Evolutionary conservation across 495 filamentous ascomycete genomes (phyloP), one percentile per base, ranked within the genome.

Genomic region (Penicillium psychrofluorescens): DNA sequence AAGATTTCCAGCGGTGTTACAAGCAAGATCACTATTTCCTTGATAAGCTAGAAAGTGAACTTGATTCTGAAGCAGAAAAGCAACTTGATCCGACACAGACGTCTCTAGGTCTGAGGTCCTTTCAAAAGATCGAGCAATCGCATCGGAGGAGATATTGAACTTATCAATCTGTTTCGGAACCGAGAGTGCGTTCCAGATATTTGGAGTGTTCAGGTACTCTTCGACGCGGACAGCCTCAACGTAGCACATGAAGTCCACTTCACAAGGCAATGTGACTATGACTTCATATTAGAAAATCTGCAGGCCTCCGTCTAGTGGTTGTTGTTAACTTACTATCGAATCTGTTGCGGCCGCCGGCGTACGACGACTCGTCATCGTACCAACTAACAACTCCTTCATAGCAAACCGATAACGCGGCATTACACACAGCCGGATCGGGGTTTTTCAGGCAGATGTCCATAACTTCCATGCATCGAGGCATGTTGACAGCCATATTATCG

Each of bases 21-120:
- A 74, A 2, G 58, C 60, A 10, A 74, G 47, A 44, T 74, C 70
- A 1, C 72, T 53, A 43, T 72, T 74, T 0, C 70, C 68, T 49
- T 72, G 66, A 42, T 74, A 74, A 16, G 63, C 62, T n/a, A 74
- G 45, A 35, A 59, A 60, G 43, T 72, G 49, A 1, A 74, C 56
- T 5, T 55, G 48, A 38, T 56, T 59, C 8, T 56, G 35, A 8
- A 74, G 61, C 11, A 71, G 42, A 33, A 59, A 67, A 1, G 50
- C 33, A 0, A 74, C 59, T 35, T 58, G 51, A 27, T 53, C 55
- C 4, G 43, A 56, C 3, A 45, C 36, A 10, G 43, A 60, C 1
- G 41, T 59, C 56, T 43, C 49, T 8, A 5, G 6, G 16, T 70
- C 64, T 2, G 61, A 48, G 1, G 62, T 64, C 5, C 46, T 41